Evolutionary conservation across 257 asterid genomes (phyloP).

Genomic region (Marsdenia floribunda): DNA sequence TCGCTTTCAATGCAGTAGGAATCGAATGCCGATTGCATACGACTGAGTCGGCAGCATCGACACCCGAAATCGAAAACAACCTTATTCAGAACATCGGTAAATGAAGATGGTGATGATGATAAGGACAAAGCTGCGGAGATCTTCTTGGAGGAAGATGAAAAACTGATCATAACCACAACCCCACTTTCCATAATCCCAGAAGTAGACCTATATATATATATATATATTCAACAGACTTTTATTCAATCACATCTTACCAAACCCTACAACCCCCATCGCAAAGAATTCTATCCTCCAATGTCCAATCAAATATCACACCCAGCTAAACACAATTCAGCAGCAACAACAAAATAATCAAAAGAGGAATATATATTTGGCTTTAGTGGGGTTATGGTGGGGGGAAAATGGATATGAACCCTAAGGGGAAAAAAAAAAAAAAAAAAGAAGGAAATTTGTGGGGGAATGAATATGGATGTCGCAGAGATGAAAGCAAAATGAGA

Average conservation of each 20-base stretch:
- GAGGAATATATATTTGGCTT: not conserved
- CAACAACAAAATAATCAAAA: not conserved
- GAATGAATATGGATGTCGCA: not conserved
- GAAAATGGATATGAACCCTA: constrained; percentile 1
- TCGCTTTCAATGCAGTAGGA: constrained; percentile 29
- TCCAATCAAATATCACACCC: not conserved
- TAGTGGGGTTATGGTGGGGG: not conserved
- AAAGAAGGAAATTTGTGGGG: not conserved
- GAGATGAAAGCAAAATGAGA: not conserved
- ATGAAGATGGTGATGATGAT: not conserved
- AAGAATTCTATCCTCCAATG: not conserved
- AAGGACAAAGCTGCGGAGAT: not conserved
- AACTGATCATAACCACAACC: not conserved
- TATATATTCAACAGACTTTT: not conserved
- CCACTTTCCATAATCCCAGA: constrained; percentile 10
- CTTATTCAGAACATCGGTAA: constrained; percentile 4
- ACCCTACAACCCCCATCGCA: not conserved
- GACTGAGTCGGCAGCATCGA: constrained; percentile 32
- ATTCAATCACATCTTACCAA: not conserved
- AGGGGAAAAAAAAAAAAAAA: not conserved
- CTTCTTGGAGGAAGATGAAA: constrained; percentile 14
- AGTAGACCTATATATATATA: not conserved
- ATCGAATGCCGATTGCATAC: constrained; percentile 32
- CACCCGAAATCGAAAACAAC: constrained; percentile 29
- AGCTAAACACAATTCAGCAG: not conserved